phyloP scores from a whole-genome alignment of 2,329 filamentous ascomycete genomes.

The Orbilia ellipsospora region DNA sequence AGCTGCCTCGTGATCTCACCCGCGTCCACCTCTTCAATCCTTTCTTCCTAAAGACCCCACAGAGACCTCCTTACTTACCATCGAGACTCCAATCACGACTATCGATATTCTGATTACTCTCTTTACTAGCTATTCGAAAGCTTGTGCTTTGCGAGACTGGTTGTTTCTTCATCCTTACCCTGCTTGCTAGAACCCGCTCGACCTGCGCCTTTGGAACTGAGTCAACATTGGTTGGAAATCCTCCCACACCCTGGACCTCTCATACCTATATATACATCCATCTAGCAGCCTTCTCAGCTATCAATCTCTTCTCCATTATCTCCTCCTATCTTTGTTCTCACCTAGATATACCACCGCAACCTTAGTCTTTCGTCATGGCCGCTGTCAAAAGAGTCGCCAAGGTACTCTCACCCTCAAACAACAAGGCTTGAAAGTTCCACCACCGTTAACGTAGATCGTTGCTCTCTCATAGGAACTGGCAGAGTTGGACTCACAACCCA shows the following conservation, averaged over 20 bases:
- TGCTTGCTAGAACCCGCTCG: slow-evolving; percentile 22
- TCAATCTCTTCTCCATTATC: slow-evolving; percentile 1
- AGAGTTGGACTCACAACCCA: slow-evolving; percentile 70
- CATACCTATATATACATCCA: slow-evolving; percentile 14
- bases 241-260: too few species aligned
- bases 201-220: slow-evolving; percentile 52
- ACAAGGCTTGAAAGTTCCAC: slow-evolving; percentile 9
- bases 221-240: slow-evolving; percentile 22
- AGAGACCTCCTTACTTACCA: not conserved
- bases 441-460: slow-evolving; percentile 13
- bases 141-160: slow-evolving; percentile 17
- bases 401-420: not conserved
- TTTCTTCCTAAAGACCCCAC: not conserved
- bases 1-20: not conserved
- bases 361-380: slow-evolving; percentile 23
- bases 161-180: slow-evolving; percentile 6
- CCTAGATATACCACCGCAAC: not conserved
- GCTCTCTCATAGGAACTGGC: slow-evolving; percentile 67
- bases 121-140: slow-evolving; percentile 1
- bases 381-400: slow-evolving; percentile 43
- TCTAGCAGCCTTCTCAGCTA: slow-evolving; percentile 2
- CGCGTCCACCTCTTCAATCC: slow-evolving; percentile 6
- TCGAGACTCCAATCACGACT: too few species aligned
- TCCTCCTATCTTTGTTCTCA: not conserved
- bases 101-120: not conserved